phyloP scores from a whole-genome alignment of 1,139 yeast species.

The Zygosaccharomyces pseudobailii region DNA sequence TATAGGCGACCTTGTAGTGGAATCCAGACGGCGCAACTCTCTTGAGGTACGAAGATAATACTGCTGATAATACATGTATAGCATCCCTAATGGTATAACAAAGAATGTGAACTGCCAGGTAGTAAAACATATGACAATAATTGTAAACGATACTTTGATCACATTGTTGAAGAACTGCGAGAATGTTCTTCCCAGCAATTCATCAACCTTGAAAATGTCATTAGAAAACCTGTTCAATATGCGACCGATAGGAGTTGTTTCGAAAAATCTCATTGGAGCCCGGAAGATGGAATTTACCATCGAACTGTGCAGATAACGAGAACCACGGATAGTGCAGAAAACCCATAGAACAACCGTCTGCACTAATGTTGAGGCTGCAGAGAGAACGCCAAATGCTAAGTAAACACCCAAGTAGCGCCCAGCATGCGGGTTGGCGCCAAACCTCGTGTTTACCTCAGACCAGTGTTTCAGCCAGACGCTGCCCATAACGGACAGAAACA shows the following conservation, averaged over 20 bases:
- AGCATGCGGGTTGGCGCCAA: constrained; percentile 69
- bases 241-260: constrained; percentile 95
- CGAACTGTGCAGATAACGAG: constrained; percentile 65
- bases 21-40: constrained; percentile 90
- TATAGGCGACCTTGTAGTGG: constrained; percentile 88
- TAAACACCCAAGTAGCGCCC: constrained; percentile 69
- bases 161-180: constrained; percentile 73
- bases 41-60: constrained; percentile 87
- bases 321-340: constrained; percentile 79
- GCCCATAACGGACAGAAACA: constrained; percentile 57
- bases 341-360: constrained; percentile 78
- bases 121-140: constrained; percentile 75
- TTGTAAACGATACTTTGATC: constrained; percentile 72
- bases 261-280: constrained; percentile 97
- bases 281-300: constrained; percentile 80
- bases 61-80: constrained; percentile 82
- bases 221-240: constrained; percentile 89
- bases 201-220: constrained; percentile 91
- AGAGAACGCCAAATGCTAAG: constrained; percentile 64
- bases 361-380: constrained; percentile 55
- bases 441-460: constrained; percentile 80
- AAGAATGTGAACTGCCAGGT: constrained; percentile 83
- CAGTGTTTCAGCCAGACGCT: constrained; percentile 95
- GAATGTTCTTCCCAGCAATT: constrained; percentile 77
- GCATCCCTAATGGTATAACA: constrained; percentile 61